A percentile compares a stretch with the other conserved stretches of the same genome.
Evolutionary conservation across 2,329 filamentous ascomycete species (phyloP).

Genomic region (Fusarium staphyleae): DNA sequence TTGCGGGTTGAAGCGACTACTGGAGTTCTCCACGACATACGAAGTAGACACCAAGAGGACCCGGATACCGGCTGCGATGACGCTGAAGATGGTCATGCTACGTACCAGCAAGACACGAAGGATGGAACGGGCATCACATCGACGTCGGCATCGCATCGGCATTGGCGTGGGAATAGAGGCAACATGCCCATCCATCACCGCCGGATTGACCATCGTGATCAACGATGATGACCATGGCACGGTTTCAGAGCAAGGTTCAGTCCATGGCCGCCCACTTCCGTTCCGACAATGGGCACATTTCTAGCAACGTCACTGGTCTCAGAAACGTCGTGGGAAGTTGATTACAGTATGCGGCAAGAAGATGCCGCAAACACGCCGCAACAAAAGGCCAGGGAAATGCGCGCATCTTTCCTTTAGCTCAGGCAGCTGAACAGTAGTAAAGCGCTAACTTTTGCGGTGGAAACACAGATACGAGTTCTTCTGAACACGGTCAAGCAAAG

Average conservation of each 20-base stretch:
- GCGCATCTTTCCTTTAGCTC: not conserved
- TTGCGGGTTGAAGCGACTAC: constrained; percentile 14
- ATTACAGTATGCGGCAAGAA: not conserved
- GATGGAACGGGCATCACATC: not conserved
- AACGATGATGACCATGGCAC: constrained; percentile 5
- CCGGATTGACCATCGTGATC: not conserved
- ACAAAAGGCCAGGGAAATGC: constrained; percentile 8
- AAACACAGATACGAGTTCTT: too few relatives aligned
- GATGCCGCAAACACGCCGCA: constrained; percentile 14
- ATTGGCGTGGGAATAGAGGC: constrained; percentile 3
- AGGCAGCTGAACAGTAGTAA: too few relatives aligned
- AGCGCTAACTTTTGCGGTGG: too few relatives aligned
- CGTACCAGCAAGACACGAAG: not conserved
- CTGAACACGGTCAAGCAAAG: too few relatives aligned
- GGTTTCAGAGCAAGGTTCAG: constrained; percentile 10
- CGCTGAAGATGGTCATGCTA: not conserved
- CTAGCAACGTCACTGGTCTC: not conserved
- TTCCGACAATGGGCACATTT: constrained; percentile 28
- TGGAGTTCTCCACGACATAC: not conserved
- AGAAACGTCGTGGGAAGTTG: not conserved
- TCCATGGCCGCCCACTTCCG: constrained; percentile 23
- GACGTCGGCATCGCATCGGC: not conserved
- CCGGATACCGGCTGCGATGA: not conserved
- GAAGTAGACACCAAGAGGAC: not conserved
- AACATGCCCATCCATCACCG: not conserved